A percentile compares a stretch with the other conserved stretches of the same genome.
Evolutionary conservation across 306 rosid species (phyloP).

Genomic region (Senna tora): DNA sequence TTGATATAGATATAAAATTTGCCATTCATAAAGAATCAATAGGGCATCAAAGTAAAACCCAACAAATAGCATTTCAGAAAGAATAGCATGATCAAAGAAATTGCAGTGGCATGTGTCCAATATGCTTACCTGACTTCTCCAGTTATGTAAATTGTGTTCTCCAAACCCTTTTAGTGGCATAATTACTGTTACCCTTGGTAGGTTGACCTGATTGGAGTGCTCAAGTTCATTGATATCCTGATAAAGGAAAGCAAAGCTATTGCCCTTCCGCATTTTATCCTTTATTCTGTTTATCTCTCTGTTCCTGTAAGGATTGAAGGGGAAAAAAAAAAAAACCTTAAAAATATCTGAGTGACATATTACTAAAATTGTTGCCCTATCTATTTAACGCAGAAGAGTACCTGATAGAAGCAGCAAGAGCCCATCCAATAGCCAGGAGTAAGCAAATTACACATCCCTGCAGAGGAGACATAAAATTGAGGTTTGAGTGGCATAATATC

Average conservation of each 20-base stretch:
- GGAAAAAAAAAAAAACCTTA: not conserved
- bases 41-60: conserved; percentile 8
- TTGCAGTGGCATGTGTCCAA: not conserved
- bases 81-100: conserved; percentile 23
- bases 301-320: conserved; percentile 83
- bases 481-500: no score
- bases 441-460: conserved; percentile 89
- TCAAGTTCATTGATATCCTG: conserved; percentile 81
- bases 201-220: conserved; percentile 82
- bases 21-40: conserved; percentile 11
- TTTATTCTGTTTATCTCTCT: conserved; percentile 83
- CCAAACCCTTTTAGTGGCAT: conserved; percentile 99
- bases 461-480: conserved; percentile 26
- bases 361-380: conserved; percentile 19
- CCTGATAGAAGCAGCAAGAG: conserved; percentile 91
- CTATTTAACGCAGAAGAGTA: conserved; percentile 36
- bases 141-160: conserved; percentile 91
- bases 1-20: conserved; percentile 14
- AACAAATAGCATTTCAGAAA: not conserved
- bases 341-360: conserved; percentile 24
- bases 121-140: conserved; percentile 90
- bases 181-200: conserved; percentile 81
- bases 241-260: conserved; percentile 81
- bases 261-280: conserved; percentile 58
- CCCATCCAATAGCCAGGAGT: conserved; percentile 86